Conservation (phyloP, 108 stramenopile genomes). For the Asterionellopsis glacialis region DNA sequence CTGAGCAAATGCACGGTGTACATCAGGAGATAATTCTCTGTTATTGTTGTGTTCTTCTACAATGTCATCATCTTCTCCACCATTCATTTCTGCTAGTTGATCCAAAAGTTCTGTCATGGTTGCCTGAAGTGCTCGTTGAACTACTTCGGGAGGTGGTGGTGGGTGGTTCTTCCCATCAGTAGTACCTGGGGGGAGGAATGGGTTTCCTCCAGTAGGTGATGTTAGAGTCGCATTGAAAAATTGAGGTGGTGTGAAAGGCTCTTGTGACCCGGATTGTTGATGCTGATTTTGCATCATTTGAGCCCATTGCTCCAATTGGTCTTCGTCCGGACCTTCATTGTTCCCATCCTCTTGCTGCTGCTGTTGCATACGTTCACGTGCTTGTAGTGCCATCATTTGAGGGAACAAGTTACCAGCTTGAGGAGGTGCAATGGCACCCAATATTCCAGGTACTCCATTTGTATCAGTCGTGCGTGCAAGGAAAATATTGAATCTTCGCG, state of each 20-base stretch:
- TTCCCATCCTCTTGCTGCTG: constrained; percentile 18
- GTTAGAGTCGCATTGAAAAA: constrained; percentile 81
- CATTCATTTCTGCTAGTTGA: constrained; percentile 57
- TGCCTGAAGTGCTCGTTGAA: constrained; percentile 70
- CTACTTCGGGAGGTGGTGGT: constrained; percentile 54
- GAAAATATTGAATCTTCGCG: constrained; percentile 89
- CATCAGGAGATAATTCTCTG: constrained; percentile 47
- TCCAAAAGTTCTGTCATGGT: constrained; percentile 76
- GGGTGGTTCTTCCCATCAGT: constrained; percentile 2
- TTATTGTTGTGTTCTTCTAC: background rate
- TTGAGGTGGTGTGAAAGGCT: constrained; percentile 40
- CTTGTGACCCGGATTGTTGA: constrained; percentile 6
- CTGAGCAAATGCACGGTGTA: constrained; percentile 76
- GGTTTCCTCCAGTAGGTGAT: constrained; percentile 22
- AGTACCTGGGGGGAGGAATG: constrained; percentile 7
- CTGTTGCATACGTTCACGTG: constrained; percentile 57
- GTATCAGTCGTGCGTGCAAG: constrained; percentile 66
- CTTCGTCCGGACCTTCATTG: constrained; percentile 19
- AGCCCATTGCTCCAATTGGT: constrained; percentile 36
- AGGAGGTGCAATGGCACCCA: constrained; percentile 86
- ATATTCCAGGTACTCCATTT: constrained; percentile 69
- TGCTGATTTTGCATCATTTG: constrained; percentile 28
- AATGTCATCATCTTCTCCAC: constrained; percentile 14
- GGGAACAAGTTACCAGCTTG: constrained; percentile 88
- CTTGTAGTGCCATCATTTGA: constrained; percentile 75